Conservation (phyloP, 352 stramenopile species). For the Hyaloperonospora brassicae region DNA sequence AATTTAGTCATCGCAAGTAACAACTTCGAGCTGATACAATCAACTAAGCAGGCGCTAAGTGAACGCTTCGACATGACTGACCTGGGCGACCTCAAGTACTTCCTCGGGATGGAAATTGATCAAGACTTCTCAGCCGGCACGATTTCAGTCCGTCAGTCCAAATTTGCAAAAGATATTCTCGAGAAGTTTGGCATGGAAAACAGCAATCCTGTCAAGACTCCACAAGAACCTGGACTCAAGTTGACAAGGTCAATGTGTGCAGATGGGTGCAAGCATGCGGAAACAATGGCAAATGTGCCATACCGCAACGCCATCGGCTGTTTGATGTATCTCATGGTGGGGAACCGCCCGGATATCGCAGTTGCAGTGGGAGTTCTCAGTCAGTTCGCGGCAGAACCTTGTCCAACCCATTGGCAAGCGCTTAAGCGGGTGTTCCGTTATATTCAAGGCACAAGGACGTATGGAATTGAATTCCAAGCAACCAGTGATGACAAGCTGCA, state of each 20-base stretch:
- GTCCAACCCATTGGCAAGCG: background rate
- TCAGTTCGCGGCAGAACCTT: conserved; percentile 2
- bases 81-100: background rate
- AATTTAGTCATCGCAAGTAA: background rate
- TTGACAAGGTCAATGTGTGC: background rate
- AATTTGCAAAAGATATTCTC: background rate
- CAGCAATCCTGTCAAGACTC: conserved; percentile 1
- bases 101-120: background rate
- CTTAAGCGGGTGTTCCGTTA: background rate
- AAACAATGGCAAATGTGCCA: conserved; percentile 2
- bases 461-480: conserved; percentile 4
- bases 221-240: background rate
- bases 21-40: background rate
- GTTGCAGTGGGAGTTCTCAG: conserved; percentile 2
- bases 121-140: background rate
- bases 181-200: background rate
- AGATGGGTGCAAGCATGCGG: background rate
- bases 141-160: background rate
- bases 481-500: background rate
- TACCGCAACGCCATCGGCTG: background rate
- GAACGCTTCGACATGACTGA: background rate
- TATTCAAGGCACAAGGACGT: background rate
- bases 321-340: conserved; percentile 5
- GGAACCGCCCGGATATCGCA: background rate
- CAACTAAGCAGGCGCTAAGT: background rate